phyloP scores from a whole-genome alignment of 345 rosid species.

The Populus simonii region DNA sequence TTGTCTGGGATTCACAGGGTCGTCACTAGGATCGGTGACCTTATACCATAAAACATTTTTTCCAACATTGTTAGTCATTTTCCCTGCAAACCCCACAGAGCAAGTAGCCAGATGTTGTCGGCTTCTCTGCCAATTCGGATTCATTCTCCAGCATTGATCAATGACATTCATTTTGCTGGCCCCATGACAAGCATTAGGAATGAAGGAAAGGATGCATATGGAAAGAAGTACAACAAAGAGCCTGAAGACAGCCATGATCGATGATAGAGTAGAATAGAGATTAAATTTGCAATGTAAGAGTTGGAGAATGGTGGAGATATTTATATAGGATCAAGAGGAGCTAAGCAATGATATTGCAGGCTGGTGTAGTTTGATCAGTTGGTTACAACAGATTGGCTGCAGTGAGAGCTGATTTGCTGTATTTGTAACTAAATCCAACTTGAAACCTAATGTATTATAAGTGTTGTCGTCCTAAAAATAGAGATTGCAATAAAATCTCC shows the following conservation, averaged over 20 bases:
- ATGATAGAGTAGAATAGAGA: background rate
- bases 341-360: background rate
- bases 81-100: conserved; percentile 60
- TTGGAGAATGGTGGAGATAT: background rate
- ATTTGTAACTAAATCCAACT: no score
- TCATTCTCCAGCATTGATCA: conserved; percentile 63
- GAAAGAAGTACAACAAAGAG: conserved; percentile 11
- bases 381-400: background rate
- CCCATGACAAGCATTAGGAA: background rate
- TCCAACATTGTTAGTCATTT: conserved; percentile 63
- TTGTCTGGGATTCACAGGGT: conserved; percentile 57
- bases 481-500: no score
- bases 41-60: conserved; percentile 37
- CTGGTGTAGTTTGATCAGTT: background rate
- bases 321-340: background rate
- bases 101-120: conserved; percentile 56
- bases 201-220: conserved; percentile 7
- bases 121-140: conserved; percentile 46
- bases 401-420: background rate
- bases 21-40: conserved; percentile 63
- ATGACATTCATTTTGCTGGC: conserved; percentile 48
- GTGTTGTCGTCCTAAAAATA: no score
- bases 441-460: no score
- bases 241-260: conserved; percentile 8
- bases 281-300: background rate